Evolutionary conservation across 2,329 filamentous ascomycete species (phyloP), one percentile per base, ranked within the genome.

Genomic region (Ceratocystis smalleyi): DNA sequence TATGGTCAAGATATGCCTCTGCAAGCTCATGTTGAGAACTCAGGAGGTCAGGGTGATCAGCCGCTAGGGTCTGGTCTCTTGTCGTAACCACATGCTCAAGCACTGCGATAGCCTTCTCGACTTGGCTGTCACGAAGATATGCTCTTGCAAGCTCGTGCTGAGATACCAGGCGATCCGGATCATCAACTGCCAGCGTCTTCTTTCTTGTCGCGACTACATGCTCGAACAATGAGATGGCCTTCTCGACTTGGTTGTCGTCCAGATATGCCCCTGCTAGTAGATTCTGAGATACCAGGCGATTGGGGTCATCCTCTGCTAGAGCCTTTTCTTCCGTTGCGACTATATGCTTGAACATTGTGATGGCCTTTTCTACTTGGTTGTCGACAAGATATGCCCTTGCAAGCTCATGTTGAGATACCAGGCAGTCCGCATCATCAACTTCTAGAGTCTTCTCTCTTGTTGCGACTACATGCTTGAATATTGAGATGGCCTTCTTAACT

Each of bases 1-100:
- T n/a, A 1, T n/a, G 1, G 12, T 45, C n/a, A 45, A 45, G 12
- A 32, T 32, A 7, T 7, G 30, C 30, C 7, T 7, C 1, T 32
- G 6, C 30, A 32, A 32, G 30, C 6, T 1, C 6, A 32, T 7
- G 6, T n/a, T 45, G n/a, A n/a, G 43, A 45, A n/a, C 1, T 12
- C 12, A 45, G 12, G 4, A 12, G n/a, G 6, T n/a, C 5, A 6
- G 12, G 15, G 3, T 15, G 3, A 45, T 45, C n/a, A 4, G 2
- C 30, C 1, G 30, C 30, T 6, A 32, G 7, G 8, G 32, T 32
- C 0, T 35, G 8, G 2, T 10, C 32, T 1, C 0, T 0, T 10
- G 32, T 35, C 32, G 7, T 6, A 0, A 45, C 43, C 2, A n/a
- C 43, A 45, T 15, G n/a, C 43, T 45, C 43, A 17, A 45, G 1